These are phyloP conservation scores for Picea engelmannii DNA, from an alignment of 83 land plant genomes.

Conservation along the genomic window DNA sequence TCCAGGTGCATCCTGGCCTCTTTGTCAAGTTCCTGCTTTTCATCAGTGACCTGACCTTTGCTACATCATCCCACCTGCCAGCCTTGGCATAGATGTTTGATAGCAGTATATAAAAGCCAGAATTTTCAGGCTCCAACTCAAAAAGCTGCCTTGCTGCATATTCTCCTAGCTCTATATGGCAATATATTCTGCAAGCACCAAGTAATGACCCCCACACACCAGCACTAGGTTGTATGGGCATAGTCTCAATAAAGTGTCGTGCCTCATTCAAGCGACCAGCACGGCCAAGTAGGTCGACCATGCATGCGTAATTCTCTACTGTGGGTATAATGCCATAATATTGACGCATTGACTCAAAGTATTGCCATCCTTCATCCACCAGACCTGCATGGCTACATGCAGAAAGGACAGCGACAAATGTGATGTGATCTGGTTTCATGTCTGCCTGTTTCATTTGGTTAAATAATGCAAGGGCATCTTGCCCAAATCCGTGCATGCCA, in stretches of 20 bases:
- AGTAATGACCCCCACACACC: constrained; percentile 12
- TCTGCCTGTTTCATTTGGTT: background rate
- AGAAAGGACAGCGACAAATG: background rate
- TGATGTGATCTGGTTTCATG: constrained; percentile 11
- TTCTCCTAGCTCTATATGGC: constrained; percentile 6
- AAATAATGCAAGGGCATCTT: constrained; percentile 1
- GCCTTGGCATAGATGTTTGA: constrained; percentile 14
- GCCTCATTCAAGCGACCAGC: constrained; percentile 13
- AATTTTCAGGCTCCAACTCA: constrained; percentile 13
- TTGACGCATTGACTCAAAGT: background rate
- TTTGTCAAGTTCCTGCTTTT: background rate
- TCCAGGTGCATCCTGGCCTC: constrained; percentile 5
- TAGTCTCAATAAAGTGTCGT: constrained; percentile 4
- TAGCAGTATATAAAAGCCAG: constrained; percentile 2
- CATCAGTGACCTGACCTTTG: constrained; percentile 15
- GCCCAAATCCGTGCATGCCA: constrained; percentile 2
- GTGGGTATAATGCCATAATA: constrained; percentile 10
- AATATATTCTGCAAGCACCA: constrained; percentile 10
- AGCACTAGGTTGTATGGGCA: constrained; percentile 1
- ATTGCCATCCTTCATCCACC: constrained; percentile 2
- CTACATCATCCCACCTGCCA: constrained; percentile 16
- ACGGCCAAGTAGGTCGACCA: constrained; percentile 16
- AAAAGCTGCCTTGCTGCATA: background rate
- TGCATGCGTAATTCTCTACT: constrained; percentile 7
- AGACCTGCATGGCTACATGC: constrained; percentile 14